Evolutionary conservation across 2,329 filamentous ascomycete species (phyloP), one percentile per base, ranked within the genome.

Genomic region (Nigrospora osmanthi): DNA sequence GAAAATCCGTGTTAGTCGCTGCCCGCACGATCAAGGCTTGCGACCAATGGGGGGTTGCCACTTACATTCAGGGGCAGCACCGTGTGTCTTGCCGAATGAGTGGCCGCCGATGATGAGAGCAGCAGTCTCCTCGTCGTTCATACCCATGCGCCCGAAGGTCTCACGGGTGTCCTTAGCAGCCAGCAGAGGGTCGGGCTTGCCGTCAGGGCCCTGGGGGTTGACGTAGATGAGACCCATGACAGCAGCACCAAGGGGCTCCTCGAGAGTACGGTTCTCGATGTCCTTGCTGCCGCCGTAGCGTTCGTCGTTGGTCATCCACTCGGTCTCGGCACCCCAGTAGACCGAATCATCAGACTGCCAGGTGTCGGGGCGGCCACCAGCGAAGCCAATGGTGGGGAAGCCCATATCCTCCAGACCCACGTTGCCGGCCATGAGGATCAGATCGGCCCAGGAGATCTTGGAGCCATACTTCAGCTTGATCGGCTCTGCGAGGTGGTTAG

Each of bases 381-480:
- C 80, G 54, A 89, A 89, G 51, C 85, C 85, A 50, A 85, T 81
- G 35, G 84, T 81, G 67, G 81, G 77, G 67, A 85, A 77, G 49
- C 82, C 85, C 82, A 87, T 88, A 50, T 77, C 79, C 68, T 89
- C 85, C 51, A 89, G 74, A 39, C 85, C 84, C 14, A 89, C 84
- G 61, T 89, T 89, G 52, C 85, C 85, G 28, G 83, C 77, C 44
- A 89, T 75, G 46, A 88, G 72, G 40, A 84, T 63, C 47, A 89
- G 67, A 60, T 89, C 85, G 19, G 85, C 81, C 85, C 85, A 89
- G 0, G 85, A 89, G 65, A 89, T 85, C 72, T 86, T 87, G 73
- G 80, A 80, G 62, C 85, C 85, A 53, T 89, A 89, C 75, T 89
- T 89, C 56, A 87, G 84, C 78, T 89, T 89, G 69, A 89, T 81